phyloP scores from a whole-genome alignment of 2,329 filamentous ascomycete genomes.

The Penicillium polonicum region DNA sequence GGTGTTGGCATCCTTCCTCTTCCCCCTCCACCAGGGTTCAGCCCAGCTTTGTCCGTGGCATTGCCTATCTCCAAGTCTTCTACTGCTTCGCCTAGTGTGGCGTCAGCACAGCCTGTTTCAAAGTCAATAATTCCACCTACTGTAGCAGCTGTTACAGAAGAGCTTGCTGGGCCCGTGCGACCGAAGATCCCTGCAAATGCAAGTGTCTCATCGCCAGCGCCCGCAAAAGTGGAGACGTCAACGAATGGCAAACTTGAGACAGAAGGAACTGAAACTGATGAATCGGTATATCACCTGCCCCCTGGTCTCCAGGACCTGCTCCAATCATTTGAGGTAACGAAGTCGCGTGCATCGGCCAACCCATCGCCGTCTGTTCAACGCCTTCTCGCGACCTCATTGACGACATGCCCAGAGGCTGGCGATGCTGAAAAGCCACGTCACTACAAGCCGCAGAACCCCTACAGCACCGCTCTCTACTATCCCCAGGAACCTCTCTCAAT shows the following conservation, averaged over 20 bases:
- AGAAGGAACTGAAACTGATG: constrained; percentile 58
- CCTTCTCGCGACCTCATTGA: constrained; percentile 73
- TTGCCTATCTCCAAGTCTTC: constrained; percentile 56
- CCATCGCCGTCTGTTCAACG: constrained; percentile 67
- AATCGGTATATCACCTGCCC: constrained; percentile 91
- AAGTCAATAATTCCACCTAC: constrained; percentile 40
- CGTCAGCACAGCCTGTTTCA: constrained; percentile 50
- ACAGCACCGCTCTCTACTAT: constrained; percentile 77
- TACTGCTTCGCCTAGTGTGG: constrained; percentile 56
- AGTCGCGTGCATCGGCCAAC: constrained; percentile 62
- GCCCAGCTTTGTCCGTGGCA: constrained; percentile 52
- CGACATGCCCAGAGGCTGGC: constrained; percentile 67
- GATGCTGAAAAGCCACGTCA: constrained; percentile 81
- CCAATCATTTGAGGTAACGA: constrained; percentile 83
- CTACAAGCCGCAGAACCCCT: constrained; percentile 80
- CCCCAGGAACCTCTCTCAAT: constrained; percentile 89
- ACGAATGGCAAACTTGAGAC: constrained; percentile 54
- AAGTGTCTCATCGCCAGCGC: constrained; percentile 47
- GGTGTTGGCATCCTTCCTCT: constrained; percentile 87
- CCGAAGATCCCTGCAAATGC: constrained; percentile 52
- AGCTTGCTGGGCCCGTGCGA: constrained; percentile 35
- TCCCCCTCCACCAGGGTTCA: constrained; percentile 76
- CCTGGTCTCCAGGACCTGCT: constrained; percentile 85
- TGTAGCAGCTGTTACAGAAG: constrained; percentile 39
- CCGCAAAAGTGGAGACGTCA: constrained; percentile 46